Base-by-base conservation (phyloP, 495 filamentous ascomycete species). In the Aeminium ludgeri region DNA sequence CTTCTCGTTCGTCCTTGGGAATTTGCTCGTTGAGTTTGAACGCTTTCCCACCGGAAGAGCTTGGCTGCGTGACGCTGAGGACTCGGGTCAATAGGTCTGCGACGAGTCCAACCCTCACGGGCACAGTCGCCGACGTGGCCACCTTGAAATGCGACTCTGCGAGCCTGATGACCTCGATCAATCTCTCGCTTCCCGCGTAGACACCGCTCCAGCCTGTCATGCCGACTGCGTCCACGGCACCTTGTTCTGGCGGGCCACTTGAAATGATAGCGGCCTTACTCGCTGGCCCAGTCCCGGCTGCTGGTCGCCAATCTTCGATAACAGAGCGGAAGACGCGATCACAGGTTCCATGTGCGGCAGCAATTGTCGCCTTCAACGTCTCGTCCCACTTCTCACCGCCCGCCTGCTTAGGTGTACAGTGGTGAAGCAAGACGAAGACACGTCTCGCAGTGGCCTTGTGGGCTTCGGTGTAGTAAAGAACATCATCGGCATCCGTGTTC, bases 281-380 rank as follows among this genome's bases (percentile, higher is more conserved):
- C 60, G 30, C 43, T 11, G 42, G 29, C 4, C 31, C 30, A 11
- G 34, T 34, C 4, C 62, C 62, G 4, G 59, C 65, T 12, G 65
- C 59, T 10, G 82, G 72, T 50, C 80, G 69, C 80, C 83, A 86
- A 43, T 80, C 78, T 51, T 92, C 84, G 7, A 76, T 55, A 1
- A 89, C 64, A 20, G 74, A 70, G 28, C 86, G 72, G 55, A 89
- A 85, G 6, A 91, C 65, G 45, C 73, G 67, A 51, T 86, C 74
- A 30, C 74, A 65, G 11, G 80, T 79, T n/a, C 52, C 52, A 48
- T 92, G 83, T 18, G 70, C 65, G 18, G 68, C 65, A 10, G 65
- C 56, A 13, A 89, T 59, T 0, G 74, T 65, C 3, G 60, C 61
- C 17, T 66, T 67, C 33, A 84, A 61, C 36, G 70, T 65, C 30